Conservation (phyloP, 2,329 filamentous ascomycete species). For the Gaeumannomyces tritici region DNA sequence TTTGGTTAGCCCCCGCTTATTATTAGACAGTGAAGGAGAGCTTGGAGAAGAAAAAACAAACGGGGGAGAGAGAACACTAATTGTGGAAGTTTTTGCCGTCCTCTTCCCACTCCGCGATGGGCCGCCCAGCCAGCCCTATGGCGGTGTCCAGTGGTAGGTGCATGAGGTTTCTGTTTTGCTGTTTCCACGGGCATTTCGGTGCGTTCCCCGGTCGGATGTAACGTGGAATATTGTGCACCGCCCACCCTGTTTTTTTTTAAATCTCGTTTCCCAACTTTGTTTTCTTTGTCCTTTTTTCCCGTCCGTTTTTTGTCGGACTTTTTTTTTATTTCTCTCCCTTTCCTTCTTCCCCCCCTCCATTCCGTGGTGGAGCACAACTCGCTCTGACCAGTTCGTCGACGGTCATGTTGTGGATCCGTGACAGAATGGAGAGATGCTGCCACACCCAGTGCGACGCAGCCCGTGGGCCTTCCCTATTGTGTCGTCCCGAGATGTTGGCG, state of each 20-base stretch:
- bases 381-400: not conserved
- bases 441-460: not conserved
- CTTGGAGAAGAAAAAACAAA: not conserved
- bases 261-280: too few relatives aligned
- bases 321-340: slow-evolving; percentile 5
- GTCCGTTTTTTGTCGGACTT: not conserved
- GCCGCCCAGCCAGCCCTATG: too few relatives aligned
- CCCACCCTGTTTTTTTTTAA: too few relatives aligned
- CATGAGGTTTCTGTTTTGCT: not conserved
- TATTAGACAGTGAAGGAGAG: too few relatives aligned
- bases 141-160: not conserved
- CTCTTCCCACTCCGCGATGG: too few relatives aligned
- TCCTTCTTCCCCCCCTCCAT: not conserved
- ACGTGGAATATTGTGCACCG: too few relatives aligned
- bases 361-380: not conserved
- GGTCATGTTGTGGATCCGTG: not conserved
- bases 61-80: not conserved
- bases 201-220: not conserved
- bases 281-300: too few relatives aligned
- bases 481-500: not conserved
- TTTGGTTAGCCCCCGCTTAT: too few relatives aligned
- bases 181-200: not conserved
- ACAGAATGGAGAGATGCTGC: not conserved
- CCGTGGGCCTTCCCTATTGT: too few relatives aligned
- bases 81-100: too few relatives aligned